These are phyloP conservation scores for Parachaetomium inaequale DNA, from an alignment of 495 filamentous ascomycete genomes.

Conservation along the genomic window DNA sequence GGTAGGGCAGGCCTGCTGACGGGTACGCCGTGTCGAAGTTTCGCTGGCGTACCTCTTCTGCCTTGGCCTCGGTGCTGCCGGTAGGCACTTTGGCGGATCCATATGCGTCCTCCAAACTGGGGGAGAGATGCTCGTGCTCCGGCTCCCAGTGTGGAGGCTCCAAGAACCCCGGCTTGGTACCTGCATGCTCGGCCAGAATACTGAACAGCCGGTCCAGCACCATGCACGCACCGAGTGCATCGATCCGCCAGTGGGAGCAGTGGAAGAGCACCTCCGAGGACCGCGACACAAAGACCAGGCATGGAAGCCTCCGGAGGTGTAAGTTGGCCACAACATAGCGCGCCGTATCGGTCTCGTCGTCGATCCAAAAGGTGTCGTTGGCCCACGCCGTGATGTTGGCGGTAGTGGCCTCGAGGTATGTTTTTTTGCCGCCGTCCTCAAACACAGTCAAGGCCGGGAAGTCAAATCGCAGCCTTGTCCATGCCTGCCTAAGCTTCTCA, in stretches of 20 bases:
- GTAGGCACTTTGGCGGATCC: neutral
- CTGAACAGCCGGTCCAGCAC: neutral
- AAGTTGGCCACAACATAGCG: neutral
- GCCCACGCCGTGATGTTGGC: neutral
- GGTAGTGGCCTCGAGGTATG: neutral
- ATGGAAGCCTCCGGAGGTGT: neutral
- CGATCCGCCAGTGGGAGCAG: neutral
- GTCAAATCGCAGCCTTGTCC: neutral
- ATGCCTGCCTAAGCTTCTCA: neutral
- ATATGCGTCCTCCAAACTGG: neutral
- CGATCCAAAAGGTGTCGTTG: neutral
- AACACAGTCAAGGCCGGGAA: neutral
- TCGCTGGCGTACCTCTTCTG: neutral
- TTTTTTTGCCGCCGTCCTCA: neutral
- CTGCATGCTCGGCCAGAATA: neutral
- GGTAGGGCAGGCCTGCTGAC: neutral
- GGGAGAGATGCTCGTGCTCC: neutral
- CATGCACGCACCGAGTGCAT: neutral
- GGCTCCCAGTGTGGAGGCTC: neutral
- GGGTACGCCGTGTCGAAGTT: neutral
- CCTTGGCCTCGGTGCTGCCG: neutral
- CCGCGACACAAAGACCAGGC: neutral
- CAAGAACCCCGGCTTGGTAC: neutral
- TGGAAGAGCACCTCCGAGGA: constrained; percentile 1
- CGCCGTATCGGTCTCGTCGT: neutral